Base-by-base conservation (phyloP, 805 yeast species). In the Pichia exigua region DNA sequence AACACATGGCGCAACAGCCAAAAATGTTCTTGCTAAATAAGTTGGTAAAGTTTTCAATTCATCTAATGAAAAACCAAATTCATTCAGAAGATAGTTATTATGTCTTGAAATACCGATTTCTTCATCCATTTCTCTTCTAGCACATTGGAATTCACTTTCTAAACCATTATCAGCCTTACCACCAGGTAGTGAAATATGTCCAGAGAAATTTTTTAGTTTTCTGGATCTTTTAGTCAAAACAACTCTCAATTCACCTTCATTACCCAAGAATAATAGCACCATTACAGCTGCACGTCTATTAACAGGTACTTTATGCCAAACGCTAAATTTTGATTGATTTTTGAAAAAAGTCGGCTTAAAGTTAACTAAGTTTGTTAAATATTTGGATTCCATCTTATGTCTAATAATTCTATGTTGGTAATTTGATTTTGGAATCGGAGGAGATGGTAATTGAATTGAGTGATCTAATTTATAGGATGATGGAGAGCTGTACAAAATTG, bases 181-280 rank as follows among this genome's bases (percentile, higher is more conserved):
- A 2, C 98, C 98, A 4, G 98, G 98, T 10, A 91, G 72, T 1
- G 97, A 88, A 7, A 87, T 86, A 65, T 91, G 96, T 6, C 97
- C 97, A 0, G 94, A 85, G 68, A 90, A 91, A 49, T 79, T 79
- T 46, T 81, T 73, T 59, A 92, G 72, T 39, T 75, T 72, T 46
- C 85, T 73, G 3, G 95, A 82, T 55, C 98, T 68, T 59, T 85
- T 82, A 1, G 97, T 91, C 47, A 91, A 67, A 4, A 91, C 72
- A 32, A 88, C 95, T 44, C 92, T 68, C 20, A 90, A 67, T 57
- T 89, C 95, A 2, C 92, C 92, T 44, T 72, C 66, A n/a, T 70
- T 70, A 6, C 95, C 95, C 10, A 82, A 63, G 58, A 87, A 90
- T 24, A 91, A 74, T 18, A 90, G 71, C 0, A 89, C 74, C 60